Evolutionary conservation across 768 basidiomycete genomes (phyloP), one percentile per base, ranked within the genome.

Genomic region (Boletus rufocinnamomeus): DNA sequence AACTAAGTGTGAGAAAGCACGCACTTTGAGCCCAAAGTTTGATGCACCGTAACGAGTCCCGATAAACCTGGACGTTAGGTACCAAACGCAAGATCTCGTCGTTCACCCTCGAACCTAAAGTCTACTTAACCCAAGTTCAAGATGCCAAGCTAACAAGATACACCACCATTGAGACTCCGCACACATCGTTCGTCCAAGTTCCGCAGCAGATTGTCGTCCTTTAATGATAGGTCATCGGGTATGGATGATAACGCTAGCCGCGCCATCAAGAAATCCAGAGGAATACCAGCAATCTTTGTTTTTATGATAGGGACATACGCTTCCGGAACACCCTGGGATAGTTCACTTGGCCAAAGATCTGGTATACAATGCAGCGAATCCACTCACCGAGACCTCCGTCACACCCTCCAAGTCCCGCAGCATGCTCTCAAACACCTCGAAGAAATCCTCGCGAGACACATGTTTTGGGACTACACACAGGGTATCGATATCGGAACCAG

Each of bases 401-500:
- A 86, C 91, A 21, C 91, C 95, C 45, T 95, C 91, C 60, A 87
- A 72, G 45, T 88, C 86, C 63, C 83, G 84, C 51, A 99, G 77
- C 93, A 98, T 92, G 16, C 85, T 82, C 72, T 93, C 92, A 65
- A 99, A 95, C 27, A 87, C 80, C 0, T 90, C 87, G 70, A 97
- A 97, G 78, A 98, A 98, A 77, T 98, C 95, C 63, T 97, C 95
- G 62, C 94, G 83, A 56, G 88, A 90, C 56, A 98, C 90, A 74
- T 98, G 95, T 73, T 95, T 93, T 8, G 97, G 97, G 38, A 96
- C 97, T 37, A 98, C 96, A 70, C 93, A 91, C 23, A 99, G 77
- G n/a, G 95, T 97, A 79, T 99, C 97, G 72, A 99, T 98, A 83
- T 99, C 96, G 50, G 89, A 82, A 4, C 93, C 91, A 37, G 96